Evolutionary conservation across 768 basidiomycete species (phyloP).

Genomic region (Termitomyces sp.): DNA sequence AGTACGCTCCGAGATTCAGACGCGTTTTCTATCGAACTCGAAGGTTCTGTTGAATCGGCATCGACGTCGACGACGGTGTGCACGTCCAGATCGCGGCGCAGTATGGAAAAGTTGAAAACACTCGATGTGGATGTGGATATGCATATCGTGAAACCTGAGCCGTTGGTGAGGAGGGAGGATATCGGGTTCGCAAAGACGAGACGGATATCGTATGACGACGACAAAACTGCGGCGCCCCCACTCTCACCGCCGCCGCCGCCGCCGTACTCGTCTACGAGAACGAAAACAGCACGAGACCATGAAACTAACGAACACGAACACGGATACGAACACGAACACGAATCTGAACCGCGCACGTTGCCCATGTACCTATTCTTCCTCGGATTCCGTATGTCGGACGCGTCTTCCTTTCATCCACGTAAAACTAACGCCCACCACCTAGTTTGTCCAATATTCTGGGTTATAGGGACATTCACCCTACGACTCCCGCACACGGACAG

Average conservation of each 20-base stretch:
- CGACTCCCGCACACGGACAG: slow-evolving; percentile 6
- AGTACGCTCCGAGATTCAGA: neutral
- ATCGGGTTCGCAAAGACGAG: neutral
- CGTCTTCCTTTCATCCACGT: neutral
- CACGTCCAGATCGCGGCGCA: too few species aligned
- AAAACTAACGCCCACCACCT: too few species aligned
- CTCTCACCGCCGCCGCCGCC: neutral
- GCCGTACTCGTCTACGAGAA: neutral
- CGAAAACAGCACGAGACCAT: too few species aligned
- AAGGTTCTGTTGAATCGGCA: too few species aligned
- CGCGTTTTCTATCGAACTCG: neutral
- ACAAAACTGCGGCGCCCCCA: neutral
- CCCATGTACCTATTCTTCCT: slow-evolving; percentile 12
- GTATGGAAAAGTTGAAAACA: too few species aligned
- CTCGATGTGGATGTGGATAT: neutral
- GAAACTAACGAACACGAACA: neutral
- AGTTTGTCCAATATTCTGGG: slow-evolving; percentile 15
- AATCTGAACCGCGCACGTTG: slow-evolving; percentile 4
- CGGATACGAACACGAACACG: neutral
- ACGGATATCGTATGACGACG: neutral
- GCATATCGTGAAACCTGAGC: neutral
- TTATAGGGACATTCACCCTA: slow-evolving; percentile 11
- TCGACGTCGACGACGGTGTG: too few species aligned
- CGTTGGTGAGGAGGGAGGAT: neutral
- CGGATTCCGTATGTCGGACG: slow-evolving; percentile 9